Evolutionary conservation across 129 eudicot species (phyloP), one percentile per base, ranked within the genome.

Genomic region (Mikania micrantha): DNA sequence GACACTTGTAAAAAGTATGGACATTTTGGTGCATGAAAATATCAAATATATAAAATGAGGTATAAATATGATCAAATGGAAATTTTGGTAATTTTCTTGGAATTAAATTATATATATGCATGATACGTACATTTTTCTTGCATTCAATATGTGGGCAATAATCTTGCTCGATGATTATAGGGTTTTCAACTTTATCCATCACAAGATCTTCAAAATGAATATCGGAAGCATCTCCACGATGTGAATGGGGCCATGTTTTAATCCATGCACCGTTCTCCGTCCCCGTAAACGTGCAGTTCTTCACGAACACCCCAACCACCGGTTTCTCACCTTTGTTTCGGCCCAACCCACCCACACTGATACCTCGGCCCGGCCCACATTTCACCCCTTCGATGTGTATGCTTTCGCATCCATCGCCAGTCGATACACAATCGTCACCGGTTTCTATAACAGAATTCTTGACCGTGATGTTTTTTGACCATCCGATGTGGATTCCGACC

Each of bases 321-420:
- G 79, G 78, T 17, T 83, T 72, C 67, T 88, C 96, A 0, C 64
- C 67, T 0, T 52, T 20, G 67, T 64, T 61, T 57, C 67, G 79
- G 1, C 96, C 96, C 25, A 88, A 83, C 15, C 96, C 86, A 42
- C 96, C 96, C 0, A 88, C 69, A 35, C 90, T 81, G 20, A 88
- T 83, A 17, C 96, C 92, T 38, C 83, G 92, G 25, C 96, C 96
- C 9, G 90, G 96, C 1, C 93, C 93, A 29, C 96, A 88, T 17
- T 66, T 70, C 57, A 85, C 91, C 4, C 77, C 74, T 31, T 74
- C 65, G 15, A 88, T 72, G 36, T 32, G 69, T 20, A 85, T 19
- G 0, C 83, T 58, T 24, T 60, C 35, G 7, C 78, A 44, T 32
- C 79, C 96, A 45, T 88, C 96, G 7, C 93, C 87, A 0, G 85